Base-by-base conservation (phyloP, 805 yeast species). In the Kodamaea hsintzibuensis region DNA sequence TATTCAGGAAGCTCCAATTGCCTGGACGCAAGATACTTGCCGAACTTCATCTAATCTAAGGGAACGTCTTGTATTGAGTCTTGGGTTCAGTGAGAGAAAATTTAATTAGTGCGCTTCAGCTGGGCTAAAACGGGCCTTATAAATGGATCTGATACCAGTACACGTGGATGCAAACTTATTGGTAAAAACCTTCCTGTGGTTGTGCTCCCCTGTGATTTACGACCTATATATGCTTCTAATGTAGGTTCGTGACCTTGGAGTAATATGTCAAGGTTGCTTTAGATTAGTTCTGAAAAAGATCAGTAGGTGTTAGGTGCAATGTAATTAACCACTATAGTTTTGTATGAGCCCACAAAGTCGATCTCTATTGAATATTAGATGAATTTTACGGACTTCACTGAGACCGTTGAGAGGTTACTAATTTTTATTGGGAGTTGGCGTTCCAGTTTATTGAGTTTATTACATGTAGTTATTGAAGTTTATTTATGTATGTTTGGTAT, bases 1-100 rank as follows among this genome's bases (percentile, higher is more conserved):
- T 95, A 95, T 70, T 95, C 99, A 9, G 98, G 98, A 55, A 93
- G 77, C 70, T 93, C 98, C 61, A 95, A 78, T 72, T 91, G 97
- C 67, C 98, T 84, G 43, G 96, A 88, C 59, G 96, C 98, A 67
- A 95, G 78, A 66, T 91, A 89, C 72, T 95, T 95, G 50, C 99
- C 99, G 71, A 91, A 95, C 78, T 95, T 95, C 99, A 77, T 74
- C 13, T 8, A 30, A 27, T 27, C 33, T 27, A 30, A 30, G 3
- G 25, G 35, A 30, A 12, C 35, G 35, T 30, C 35, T 30, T 30
- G 25, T 22, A 22, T 18, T 30, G 45, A 33, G 13, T 19, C 7
- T 43, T 12, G 35, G n/a, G 18, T 27, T 3, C 39, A 1, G 16
- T 30, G 19, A 17, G 19, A 16, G 42, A 9, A 30, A 33, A 46